Conservation (phyloP, 352 stramenopile species). For the Phytophthora idaei region DNA sequence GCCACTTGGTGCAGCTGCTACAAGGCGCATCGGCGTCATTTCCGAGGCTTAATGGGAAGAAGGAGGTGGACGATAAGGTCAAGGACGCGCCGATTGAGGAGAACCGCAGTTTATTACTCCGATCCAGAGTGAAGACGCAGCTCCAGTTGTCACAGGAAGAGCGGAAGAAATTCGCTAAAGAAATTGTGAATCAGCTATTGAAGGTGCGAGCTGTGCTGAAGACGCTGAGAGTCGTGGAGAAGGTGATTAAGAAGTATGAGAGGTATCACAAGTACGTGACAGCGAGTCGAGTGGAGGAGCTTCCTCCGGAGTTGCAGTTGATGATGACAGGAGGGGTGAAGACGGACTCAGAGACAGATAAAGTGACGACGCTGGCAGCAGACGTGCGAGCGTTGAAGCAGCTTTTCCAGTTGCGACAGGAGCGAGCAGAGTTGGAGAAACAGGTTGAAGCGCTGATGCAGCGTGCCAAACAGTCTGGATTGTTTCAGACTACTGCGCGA, state of each 20-base stretch:
- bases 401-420: constrained; percentile 67
- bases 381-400: constrained; percentile 79
- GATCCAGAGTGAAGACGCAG: constrained; percentile 43
- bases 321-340: constrained; percentile 35
- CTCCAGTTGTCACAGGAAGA: constrained; percentile 42
- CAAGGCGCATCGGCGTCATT: constrained; percentile 33
- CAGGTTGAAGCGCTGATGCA: constrained; percentile 45
- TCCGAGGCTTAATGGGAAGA: constrained; percentile 19
- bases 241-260: constrained; percentile 79
- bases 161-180: constrained; percentile 55
- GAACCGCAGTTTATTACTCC: constrained; percentile 63
- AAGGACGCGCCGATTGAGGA: constrained; percentile 17
- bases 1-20: constrained; percentile 70
- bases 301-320: constrained; percentile 53
- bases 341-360: constrained; percentile 30
- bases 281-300: constrained; percentile 51
- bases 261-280: constrained; percentile 61
- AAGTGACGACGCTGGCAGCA: constrained; percentile 59
- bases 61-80: constrained; percentile 13
- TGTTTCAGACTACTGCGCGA: constrained; percentile 55
- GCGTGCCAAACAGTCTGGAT: constrained; percentile 39
- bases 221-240: constrained; percentile 62
- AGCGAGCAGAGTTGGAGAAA: constrained; percentile 40
- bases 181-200: constrained; percentile 58
- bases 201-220: constrained; percentile 46